Evolutionary conservation across 352 stramenopile genomes (phyloP).

Genomic region (Globisporangium solare): DNA sequence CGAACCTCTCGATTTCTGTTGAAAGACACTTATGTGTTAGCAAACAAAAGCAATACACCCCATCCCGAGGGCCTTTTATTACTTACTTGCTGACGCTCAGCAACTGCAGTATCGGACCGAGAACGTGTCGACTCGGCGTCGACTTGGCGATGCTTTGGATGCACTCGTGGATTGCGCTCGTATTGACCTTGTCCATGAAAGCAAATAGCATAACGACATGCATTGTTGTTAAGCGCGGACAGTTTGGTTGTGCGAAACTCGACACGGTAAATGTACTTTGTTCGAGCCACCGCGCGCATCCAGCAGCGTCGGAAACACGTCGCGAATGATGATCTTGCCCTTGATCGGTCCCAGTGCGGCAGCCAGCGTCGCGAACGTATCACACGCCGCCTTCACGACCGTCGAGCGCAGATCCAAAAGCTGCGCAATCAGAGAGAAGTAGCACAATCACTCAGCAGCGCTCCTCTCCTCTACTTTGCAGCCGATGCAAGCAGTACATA

Average conservation of each 20-base stretch:
- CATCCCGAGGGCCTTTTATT: too few relatives aligned
- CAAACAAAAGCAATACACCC: not conserved
- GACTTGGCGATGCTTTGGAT: slow-evolving; percentile 43
- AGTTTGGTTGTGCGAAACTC: not conserved
- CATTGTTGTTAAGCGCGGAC: not conserved
- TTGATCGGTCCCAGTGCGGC: slow-evolving; percentile 25
- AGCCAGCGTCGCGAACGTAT: slow-evolving; percentile 39
- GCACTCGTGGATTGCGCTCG: slow-evolving; percentile 40
- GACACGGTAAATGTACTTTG: slow-evolving; percentile 27
- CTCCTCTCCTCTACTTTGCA: not conserved
- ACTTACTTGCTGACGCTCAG: slow-evolving; percentile 50
- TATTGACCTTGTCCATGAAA: slow-evolving; percentile 35
- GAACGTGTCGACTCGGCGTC: slow-evolving; percentile 40
- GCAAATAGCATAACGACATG: not conserved
- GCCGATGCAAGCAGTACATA: slow-evolving; percentile 12
- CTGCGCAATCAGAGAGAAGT: slow-evolving; percentile 6
- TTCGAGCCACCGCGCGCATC: slow-evolving; percentile 46
- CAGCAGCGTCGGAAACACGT: slow-evolving; percentile 60
- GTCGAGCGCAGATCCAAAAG: slow-evolving; percentile 47
- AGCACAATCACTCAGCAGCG: not conserved
- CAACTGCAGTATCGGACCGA: slow-evolving; percentile 38
- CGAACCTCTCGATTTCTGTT: slow-evolving; percentile 57
- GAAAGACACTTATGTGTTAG: too few relatives aligned
- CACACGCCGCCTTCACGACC: slow-evolving; percentile 59
- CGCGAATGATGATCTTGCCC: slow-evolving; percentile 51